phyloP scores from a whole-genome alignment of 192 early-diverging fungal species.

The Spizellomyces punctatus region DNA sequence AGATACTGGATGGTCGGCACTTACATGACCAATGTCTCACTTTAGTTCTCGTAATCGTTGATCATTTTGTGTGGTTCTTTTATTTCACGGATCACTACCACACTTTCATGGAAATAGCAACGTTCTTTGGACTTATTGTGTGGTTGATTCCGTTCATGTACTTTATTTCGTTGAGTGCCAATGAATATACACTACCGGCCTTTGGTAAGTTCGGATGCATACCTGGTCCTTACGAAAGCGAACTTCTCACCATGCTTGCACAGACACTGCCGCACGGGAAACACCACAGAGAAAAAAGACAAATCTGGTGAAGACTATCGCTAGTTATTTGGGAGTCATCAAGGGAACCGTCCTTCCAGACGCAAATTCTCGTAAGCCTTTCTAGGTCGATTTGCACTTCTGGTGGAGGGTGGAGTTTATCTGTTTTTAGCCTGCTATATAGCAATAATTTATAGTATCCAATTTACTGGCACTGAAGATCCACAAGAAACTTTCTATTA shows the following conservation, averaged over 20 bases:
- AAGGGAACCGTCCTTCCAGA: too few species aligned
- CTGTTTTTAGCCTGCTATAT: too few species aligned
- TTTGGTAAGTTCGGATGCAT: slow-evolving; percentile 44
- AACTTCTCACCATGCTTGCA: slow-evolving; percentile 3
- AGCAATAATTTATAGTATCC: too few species aligned
- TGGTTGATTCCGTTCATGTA: slow-evolving; percentile 93
- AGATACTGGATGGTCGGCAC: not conserved
- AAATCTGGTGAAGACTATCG: slow-evolving; percentile 26
- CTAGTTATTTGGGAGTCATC: not conserved
- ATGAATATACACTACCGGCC: slow-evolving; percentile 78
- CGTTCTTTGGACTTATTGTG: slow-evolving; percentile 92
- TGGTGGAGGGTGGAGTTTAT: too few species aligned
- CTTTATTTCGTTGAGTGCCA: slow-evolving; percentile 92
- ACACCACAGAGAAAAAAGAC: slow-evolving; percentile 9
- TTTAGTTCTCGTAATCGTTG: slow-evolving; percentile 68
- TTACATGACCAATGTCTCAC: not conserved
- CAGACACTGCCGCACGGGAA: not conserved
- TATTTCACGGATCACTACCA: slow-evolving; percentile 77
- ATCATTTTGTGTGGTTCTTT: slow-evolving; percentile 95
- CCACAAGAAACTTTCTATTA: too few species aligned
- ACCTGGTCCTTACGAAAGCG: not conserved
- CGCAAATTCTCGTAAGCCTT: too few species aligned
- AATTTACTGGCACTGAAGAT: too few species aligned
- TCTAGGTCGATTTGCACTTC: too few species aligned
- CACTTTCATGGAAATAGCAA: slow-evolving; percentile 78